Conservation (phyloP, 805 yeast species). For the Lipomyces lipofer region DNA sequence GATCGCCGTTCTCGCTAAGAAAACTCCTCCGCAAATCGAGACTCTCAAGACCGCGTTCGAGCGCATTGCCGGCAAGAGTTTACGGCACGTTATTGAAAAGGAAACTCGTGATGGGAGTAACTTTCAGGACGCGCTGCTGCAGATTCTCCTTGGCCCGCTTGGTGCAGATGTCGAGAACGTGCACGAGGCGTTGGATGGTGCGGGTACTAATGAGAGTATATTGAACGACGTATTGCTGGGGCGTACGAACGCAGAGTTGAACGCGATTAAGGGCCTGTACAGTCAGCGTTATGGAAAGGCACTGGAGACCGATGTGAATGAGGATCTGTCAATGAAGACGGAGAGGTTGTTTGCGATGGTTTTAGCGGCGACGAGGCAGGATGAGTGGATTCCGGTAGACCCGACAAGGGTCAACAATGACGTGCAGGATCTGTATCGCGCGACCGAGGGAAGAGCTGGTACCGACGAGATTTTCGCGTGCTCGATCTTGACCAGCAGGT, state of each 20-base stretch:
- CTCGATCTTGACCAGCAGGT: conserved; percentile 28
- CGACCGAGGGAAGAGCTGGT: conserved; percentile 26
- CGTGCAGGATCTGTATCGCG: conserved; percentile 28
- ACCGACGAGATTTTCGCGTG: conserved; percentile 33
- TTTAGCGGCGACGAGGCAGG: conserved; percentile 19
- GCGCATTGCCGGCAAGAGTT: conserved; percentile 22
- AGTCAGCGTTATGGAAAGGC: conserved; percentile 19
- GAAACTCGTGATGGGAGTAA: conserved; percentile 27
- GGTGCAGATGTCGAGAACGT: conserved; percentile 30
- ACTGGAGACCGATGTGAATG: conserved; percentile 26
- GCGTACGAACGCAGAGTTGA: conserved; percentile 30
- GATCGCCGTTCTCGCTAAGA: conserved; percentile 23
- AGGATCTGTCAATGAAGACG: conserved; percentile 32
- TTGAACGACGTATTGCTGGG: conserved; percentile 31
- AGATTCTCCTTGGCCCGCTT: conserved; percentile 30
- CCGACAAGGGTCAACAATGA: conserved; percentile 22
- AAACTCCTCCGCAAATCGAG: conserved; percentile 29
- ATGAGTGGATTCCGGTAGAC: conserved; percentile 28
- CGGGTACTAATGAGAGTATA: conserved; percentile 32
- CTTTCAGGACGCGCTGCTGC: conserved; percentile 28
- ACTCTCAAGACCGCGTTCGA: conserved; percentile 21
- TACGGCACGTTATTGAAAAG: conserved; percentile 26
- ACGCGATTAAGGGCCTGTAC: conserved; percentile 29
- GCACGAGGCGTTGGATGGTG: conserved; percentile 26
- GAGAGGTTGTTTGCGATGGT: conserved; percentile 30